Conservation (phyloP, 768 basidiomycete species). For the Tylopilus balloui region DNA sequence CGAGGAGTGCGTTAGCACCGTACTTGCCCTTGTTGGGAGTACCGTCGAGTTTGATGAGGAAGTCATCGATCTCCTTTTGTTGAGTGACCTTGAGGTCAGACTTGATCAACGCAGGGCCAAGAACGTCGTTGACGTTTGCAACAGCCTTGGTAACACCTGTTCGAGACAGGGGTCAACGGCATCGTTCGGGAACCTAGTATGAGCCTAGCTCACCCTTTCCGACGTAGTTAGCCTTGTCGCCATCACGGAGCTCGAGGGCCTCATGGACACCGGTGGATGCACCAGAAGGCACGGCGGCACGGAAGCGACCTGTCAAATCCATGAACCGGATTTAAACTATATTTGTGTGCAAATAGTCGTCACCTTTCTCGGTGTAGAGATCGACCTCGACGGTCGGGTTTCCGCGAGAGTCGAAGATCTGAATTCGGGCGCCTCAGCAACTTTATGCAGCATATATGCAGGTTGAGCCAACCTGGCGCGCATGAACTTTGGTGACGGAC, state of each 20-base stretch:
- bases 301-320: constrained; percentile 69
- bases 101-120: constrained; percentile 86
- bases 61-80: constrained; percentile 95
- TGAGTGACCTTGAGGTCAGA: constrained; percentile 77
- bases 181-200: not conserved
- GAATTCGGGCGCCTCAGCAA: constrained; percentile 15
- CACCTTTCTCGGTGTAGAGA: constrained; percentile 83
- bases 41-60: constrained; percentile 97
- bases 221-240: constrained; percentile 86
- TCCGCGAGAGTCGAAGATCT: constrained; percentile 99
- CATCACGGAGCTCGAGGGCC: constrained; percentile 97
- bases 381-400: constrained; percentile 97
- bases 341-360: constrained; percentile 21
- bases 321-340: constrained; percentile 10
- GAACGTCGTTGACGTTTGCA: constrained; percentile 85
- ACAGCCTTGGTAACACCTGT: constrained; percentile 93
- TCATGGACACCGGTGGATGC: constrained; percentile 98
- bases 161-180: not conserved
- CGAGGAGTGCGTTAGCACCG: constrained; percentile 98
- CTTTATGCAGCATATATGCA: not conserved
- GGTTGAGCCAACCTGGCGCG: constrained; percentile 69
- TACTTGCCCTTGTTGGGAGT: constrained; percentile 99
- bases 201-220: constrained; percentile 73
- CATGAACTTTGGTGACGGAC: constrained; percentile 89
- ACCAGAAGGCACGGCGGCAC: constrained; percentile 94